Evolutionary conservation across 2,329 filamentous ascomycete species (phyloP), one percentile per base, ranked within the genome.

Genomic region (Colletotrichum sp.): DNA sequence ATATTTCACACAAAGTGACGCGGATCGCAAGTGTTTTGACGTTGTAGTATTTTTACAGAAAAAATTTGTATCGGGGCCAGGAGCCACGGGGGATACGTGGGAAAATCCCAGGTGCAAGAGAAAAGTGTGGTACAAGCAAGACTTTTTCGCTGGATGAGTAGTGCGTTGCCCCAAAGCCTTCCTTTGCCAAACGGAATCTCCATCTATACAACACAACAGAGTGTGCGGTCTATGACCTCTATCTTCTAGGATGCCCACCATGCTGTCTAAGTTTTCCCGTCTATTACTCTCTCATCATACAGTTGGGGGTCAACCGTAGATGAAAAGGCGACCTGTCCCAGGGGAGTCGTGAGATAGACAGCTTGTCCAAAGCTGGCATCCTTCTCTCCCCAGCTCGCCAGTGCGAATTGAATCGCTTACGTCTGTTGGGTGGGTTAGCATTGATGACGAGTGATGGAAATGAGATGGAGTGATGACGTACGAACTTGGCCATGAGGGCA

Each of bases 401-500:
- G 71, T 52, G 72, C 71, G 75, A 76, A 76, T 13, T 63, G 18
- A 73, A 69, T 76, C 75, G 76, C 69, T 78, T 78, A 78, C 68
- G 76, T 78, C 76, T 78, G 67, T 63, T 6, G 28, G 1, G 2
- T 3, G 18, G 18, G 55, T 76, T 63, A 75, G 57, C 10, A 44
- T 32, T 8, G 16, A 74, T 21, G 3, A n/a, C 39, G 59, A 32
- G 36, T 52, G 44, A 39, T 12, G 26, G 21, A 30, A 15, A 8
- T 49, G 13, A 24, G 7, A 16, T 59, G 64, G 57, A 63, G 28
- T 49, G 44, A 52, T 75, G 75, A 92, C 91, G 83, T 91, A 95
- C 93, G 90, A 94, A 95, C 92, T 96, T 96, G 93, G 94, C 94
- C 94, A 96, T 96, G 91, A 96, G 95, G 90, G 94, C 94, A 95